Base-by-base conservation (phyloP, 139 green algal species). In the Nannochloris sp. region DNA sequence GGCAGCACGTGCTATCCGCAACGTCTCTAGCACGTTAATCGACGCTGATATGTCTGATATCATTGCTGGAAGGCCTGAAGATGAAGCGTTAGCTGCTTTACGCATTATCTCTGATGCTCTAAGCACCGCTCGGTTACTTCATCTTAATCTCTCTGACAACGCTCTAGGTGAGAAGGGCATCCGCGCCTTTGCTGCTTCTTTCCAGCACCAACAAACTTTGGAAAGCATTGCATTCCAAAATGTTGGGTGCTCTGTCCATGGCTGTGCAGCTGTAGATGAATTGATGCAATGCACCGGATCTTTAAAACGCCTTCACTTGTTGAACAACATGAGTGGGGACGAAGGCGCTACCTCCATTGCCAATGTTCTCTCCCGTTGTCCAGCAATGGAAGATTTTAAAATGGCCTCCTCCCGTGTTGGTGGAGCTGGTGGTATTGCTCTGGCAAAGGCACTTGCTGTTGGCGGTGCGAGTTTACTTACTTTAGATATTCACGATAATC, bases 241-340 rank as follows among this genome's bases (percentile, higher is more conserved):
- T 67, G 82, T 96, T 46, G 90, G 90, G 37, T 90, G 81, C 70
- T 95, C 84, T 31, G 84, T 92, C 33, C 71, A 90, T 54, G 90
- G 88, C 35, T 97, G 90, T 80, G 67, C 55, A 8, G 89, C 90
- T 0, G 56, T 95, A 14, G 69, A 75, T 19, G 87, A 96, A 69
- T 85, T 97, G 54, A 44, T 94, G 35, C 37, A 25, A 6, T 30
- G 73, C 48, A 37, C 34, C 0, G 35, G 14, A 3, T 33, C 54
- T 32, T 81, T 95, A 15, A 48, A 38, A 25, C 60, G 60, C 32
- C 67, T 97, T 46, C 85, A 93, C 67, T 78, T 98, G 19, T 90
- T 85, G 81, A 98, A 98, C 84, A 98, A 98, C 83, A 97, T 97
- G 90, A 92, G 64, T 42, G 89, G 80, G 24, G 77, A 95, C 60